Base-by-base conservation (phyloP, 352 stramenopile genomes). In the Phytophthora pinifolia region DNA sequence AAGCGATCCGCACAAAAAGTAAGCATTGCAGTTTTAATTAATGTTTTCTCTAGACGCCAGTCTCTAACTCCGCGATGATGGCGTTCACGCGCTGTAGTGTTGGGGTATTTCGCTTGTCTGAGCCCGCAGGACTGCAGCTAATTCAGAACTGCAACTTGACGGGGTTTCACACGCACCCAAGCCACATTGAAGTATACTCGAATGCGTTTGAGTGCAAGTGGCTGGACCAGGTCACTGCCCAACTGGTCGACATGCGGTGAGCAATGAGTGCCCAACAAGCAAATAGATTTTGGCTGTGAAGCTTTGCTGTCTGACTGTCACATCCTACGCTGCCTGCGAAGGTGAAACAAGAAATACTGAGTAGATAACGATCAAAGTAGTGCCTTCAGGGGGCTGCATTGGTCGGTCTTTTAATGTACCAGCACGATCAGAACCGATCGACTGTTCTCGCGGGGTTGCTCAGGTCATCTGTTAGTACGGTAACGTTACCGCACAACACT, bases 111-210 rank as follows among this genome's bases (percentile, higher is more conserved):
- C 81, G 86, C 4, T 52, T 96, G 36, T 90, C 76, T 3, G 68
- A 92, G 46, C 88, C 88, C 12, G 60, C 65, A 22, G 88, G 88
- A 15, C 59, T 96, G 37, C 77, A 94, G 53, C 50, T 96, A 45
- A 96, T 96, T 62, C 88, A 95, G 67, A 86, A 93, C 49, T 96
- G 88, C 70, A 82, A 65, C 36, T 65, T 96, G 58, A 80, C 78
- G 17, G 88, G 88, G 22, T 96, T 96, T 59, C 88, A 96, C 61
- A 72, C 79, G 15, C 88, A 96, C 42, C 86, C 86, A 17, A 80
- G 65, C 31, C 62, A 87, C 30, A 65, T 91, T 32, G 54, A 88
- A 52, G 86, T 93, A 54, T 93, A 93, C 59, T 93, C 83, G 30
- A 69, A 88, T 47, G 83, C 83, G 2, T 64, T 93, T 25, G 74